phyloP scores from a whole-genome alignment of 2,329 filamentous ascomycete genomes.

The Fusarium begoniae region DNA sequence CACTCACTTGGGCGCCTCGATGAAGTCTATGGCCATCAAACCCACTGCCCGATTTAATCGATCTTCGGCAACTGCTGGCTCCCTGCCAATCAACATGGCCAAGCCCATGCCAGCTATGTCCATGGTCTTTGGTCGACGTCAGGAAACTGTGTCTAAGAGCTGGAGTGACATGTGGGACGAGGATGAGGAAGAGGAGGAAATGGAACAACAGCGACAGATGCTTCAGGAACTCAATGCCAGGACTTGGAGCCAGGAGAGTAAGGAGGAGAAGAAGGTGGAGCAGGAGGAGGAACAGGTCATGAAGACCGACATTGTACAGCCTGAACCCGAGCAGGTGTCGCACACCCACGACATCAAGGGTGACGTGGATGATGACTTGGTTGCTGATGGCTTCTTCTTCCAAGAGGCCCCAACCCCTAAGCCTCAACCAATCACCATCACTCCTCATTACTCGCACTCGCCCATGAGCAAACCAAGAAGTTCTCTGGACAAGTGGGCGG shows the following conservation, averaged over 20 bases:
- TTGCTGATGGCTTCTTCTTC: conserved; percentile 77
- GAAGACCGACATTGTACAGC: conserved; percentile 31
- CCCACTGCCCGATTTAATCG: conserved; percentile 52
- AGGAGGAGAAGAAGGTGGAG: conserved; percentile 45
- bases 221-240: conserved; percentile 76
- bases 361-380: conserved; percentile 70
- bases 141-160: conserved; percentile 90
- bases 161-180: conserved; percentile 99
- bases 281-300: conserved; percentile 31
- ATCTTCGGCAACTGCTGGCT: conserved; percentile 69
- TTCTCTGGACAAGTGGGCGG: conserved; percentile 85
- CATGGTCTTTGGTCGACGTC: conserved; percentile 80
- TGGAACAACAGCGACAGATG: conserved; percentile 59
- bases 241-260: conserved; percentile 82
- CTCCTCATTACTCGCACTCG: conserved; percentile 70
- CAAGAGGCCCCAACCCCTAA: conserved; percentile 65
- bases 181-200: conserved; percentile 77
- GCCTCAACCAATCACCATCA: conserved; percentile 47
- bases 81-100: conserved; percentile 81
- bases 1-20: conserved; percentile 82
- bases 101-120: conserved; percentile 80
- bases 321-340: conserved; percentile 22
- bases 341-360: conserved; percentile 50
- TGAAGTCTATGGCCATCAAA: conserved; percentile 74
- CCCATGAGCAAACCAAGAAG: conserved; percentile 69